Conservation (phyloP, 1,139 yeast species). For the Kodamaea sp. region DNA sequence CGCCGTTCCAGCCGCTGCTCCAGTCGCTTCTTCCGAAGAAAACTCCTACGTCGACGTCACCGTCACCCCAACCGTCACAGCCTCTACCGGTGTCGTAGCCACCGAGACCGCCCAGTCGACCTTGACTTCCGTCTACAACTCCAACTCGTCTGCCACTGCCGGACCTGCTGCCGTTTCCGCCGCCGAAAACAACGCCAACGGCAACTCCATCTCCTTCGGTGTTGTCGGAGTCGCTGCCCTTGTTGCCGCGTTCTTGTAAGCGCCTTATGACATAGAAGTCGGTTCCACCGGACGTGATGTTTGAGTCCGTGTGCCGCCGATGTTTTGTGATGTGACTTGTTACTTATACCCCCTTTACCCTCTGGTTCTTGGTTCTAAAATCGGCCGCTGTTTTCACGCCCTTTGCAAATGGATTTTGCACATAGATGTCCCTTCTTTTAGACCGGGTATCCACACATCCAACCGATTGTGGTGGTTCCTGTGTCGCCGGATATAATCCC, state of each 20-base stretch:
- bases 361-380: no score
- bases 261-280: not conserved
- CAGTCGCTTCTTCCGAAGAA: conserved; percentile 18
- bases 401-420: no score
- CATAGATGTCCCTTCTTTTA: no score
- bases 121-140: conserved; percentile 25
- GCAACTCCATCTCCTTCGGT: conserved; percentile 33
- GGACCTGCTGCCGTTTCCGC: conserved; percentile 17
- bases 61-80: conserved; percentile 36
- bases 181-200: conserved; percentile 32
- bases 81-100: conserved; percentile 37
- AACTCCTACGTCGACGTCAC: conserved; percentile 23
- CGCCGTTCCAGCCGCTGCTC: conserved; percentile 14
- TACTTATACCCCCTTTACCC: no score
- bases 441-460: no score
- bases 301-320: no score
- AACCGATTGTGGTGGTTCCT: no score
- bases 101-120: conserved; percentile 38
- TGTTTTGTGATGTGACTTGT: no score
- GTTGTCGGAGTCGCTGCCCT: conserved; percentile 47
- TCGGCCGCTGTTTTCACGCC: no score
- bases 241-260: conserved; percentile 45
- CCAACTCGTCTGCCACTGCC: conserved; percentile 17
- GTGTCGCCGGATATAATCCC: no score
- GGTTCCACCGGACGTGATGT: not conserved